Evolutionary conservation across 495 filamentous ascomycete genomes (phyloP), one percentile per base, ranked within the genome.

Genomic region (Collariella sp.): DNA sequence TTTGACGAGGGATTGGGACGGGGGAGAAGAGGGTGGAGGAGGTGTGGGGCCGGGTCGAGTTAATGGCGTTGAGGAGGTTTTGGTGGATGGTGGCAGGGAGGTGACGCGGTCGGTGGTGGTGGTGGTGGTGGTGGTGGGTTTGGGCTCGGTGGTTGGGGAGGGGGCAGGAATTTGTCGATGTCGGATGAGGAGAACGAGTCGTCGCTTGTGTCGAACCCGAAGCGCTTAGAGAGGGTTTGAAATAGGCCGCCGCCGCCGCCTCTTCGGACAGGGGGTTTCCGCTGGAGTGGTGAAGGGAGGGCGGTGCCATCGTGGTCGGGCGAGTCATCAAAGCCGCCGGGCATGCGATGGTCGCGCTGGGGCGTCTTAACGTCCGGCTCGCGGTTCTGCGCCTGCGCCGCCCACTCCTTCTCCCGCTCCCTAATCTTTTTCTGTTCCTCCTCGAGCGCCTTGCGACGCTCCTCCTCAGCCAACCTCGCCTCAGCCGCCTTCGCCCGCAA

Each of bases 401-500:
- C 76, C 76, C 68, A 80, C 56, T 70, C 75, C 67, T 78, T 80
- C 73, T 79, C 79, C 6, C 68, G 64, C 42, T 79, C 79, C 61
- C 83, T 80, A 53, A 85, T 82, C 20, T 83, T 69, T 19, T 70
- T 72, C 61, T 80, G 79, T 63, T 96, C 88, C 47, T 85, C 83
- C 42, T 94, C 88, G 13, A 89, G 55, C 38, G 89, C 82, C 60
- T 85, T 87, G 63, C 83, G 79, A 16, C 86, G 79, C 56, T 86
- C 80, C 60, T 88, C 84, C 59, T 96, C 88, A 5, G 88, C 89
- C 60, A 96, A 83, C 24, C 86, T 78, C 13, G 86, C 84, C 65
- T 97, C 90, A 6, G 85, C 84, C 11, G 84, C 89, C 68, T 89
- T 91, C 31, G 83, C 81, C 29, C 85, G 81, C 18, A 99, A 75